Evolutionary conservation across 2,329 filamentous ascomycete genomes (phyloP).

Genomic region (Botryotinia globosa): DNA sequence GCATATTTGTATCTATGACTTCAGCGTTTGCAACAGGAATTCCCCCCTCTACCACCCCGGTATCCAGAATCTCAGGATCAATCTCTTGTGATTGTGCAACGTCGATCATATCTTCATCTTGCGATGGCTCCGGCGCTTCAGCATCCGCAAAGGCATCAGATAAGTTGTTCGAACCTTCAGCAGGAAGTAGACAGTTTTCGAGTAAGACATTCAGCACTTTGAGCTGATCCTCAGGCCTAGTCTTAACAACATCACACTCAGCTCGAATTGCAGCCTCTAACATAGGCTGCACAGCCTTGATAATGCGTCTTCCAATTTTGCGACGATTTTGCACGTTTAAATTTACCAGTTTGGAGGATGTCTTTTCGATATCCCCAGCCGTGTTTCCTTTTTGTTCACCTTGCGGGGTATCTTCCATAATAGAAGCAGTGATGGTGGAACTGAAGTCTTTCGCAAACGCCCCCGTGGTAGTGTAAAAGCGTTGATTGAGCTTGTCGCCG

Average conservation of each 20-base stretch:
- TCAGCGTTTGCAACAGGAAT: slow-evolving; percentile 33
- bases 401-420: slow-evolving; percentile 37
- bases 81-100: neutral
- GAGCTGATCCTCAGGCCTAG: slow-evolving; percentile 65
- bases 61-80: neutral
- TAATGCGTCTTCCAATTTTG: slow-evolving; percentile 82
- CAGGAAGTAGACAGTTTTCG: slow-evolving; percentile 55
- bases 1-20: slow-evolving; percentile 37
- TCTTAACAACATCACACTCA: slow-evolving; percentile 76
- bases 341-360: slow-evolving; percentile 41
- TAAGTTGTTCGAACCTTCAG: slow-evolving; percentile 17
- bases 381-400: neutral
- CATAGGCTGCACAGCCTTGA: slow-evolving; percentile 75
- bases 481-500: slow-evolving; percentile 49
- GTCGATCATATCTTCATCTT: slow-evolving; percentile 40
- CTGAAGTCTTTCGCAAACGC: slow-evolving; percentile 57
- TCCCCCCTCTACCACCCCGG: slow-evolving; percentile 11
- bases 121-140: slow-evolving; percentile 45
- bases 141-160: slow-evolving; percentile 11
- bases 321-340: slow-evolving; percentile 76
- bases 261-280: slow-evolving; percentile 73
- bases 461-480: slow-evolving; percentile 57
- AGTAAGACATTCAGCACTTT: slow-evolving; percentile 72
- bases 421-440: slow-evolving; percentile 51
- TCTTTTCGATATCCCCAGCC: slow-evolving; percentile 37